These are phyloP conservation scores for Acrodontium crateriforme DNA, from an alignment of 2,329 filamentous ascomycete genomes.

Conservation along the genomic window DNA sequence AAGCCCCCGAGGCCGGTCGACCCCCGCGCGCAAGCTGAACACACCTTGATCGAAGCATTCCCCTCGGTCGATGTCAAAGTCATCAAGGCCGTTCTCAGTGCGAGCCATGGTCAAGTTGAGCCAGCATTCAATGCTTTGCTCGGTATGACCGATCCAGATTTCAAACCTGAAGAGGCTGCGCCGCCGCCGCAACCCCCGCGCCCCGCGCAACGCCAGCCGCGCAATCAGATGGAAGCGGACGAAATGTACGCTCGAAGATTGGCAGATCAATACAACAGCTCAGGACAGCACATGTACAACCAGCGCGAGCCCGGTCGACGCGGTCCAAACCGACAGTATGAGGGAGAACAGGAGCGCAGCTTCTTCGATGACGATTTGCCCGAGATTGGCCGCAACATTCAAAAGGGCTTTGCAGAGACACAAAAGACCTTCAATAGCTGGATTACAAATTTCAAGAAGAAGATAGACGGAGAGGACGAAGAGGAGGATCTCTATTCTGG, in stretches of 20 bases:
- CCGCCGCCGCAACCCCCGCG: slow-evolving; percentile 71
- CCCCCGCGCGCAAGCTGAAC: slow-evolving; percentile 71
- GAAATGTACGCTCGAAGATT: slow-evolving; percentile 86
- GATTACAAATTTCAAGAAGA: slow-evolving; percentile 86
- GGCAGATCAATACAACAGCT: slow-evolving; percentile 64
- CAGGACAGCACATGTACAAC: slow-evolving; percentile 17
- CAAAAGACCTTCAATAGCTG: slow-evolving; percentile 86
- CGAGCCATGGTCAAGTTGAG: slow-evolving; percentile 78
- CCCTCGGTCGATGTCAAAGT: slow-evolving; percentile 67
- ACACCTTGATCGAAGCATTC: slow-evolving; percentile 86
- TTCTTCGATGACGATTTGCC: slow-evolving; percentile 96
- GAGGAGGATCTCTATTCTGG: slow-evolving; percentile 45
- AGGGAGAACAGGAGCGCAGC: slow-evolving; percentile 48
- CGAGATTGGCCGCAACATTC: slow-evolving; percentile 80
- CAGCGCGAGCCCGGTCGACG: slow-evolving; percentile 22
- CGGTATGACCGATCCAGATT: slow-evolving; percentile 44
- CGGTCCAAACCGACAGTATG: slow-evolving; percentile 28
- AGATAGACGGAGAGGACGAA: slow-evolving; percentile 75
- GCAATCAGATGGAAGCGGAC: slow-evolving; percentile 77
- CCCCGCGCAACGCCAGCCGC: slow-evolving; percentile 46
- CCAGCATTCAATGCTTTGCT: slow-evolving; percentile 91
- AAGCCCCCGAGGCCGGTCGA: slow-evolving; percentile 77
- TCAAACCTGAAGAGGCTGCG: slow-evolving; percentile 39
- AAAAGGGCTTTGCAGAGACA: slow-evolving; percentile 88
- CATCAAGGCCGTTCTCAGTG: slow-evolving; percentile 74